Conservation (phyloP, 2,329 filamentous ascomycete genomes). For the Microdochium paspali region DNA sequence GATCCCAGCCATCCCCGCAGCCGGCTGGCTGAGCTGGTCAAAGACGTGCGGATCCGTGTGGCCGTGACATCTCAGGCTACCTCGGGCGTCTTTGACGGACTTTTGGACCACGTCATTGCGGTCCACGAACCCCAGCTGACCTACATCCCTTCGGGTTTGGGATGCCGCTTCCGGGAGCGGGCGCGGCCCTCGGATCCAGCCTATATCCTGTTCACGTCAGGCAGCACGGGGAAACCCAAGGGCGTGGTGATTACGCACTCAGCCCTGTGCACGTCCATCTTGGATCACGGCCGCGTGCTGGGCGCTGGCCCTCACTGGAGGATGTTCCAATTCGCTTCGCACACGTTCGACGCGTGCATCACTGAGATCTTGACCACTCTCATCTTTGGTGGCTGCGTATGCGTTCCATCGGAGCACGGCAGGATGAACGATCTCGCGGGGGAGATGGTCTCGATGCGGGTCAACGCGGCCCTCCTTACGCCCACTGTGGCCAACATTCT, state of each 20-base stretch:
- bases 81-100: no score
- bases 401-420: constrained; percentile 24
- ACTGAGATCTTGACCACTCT: constrained; percentile 25
- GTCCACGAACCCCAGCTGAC: no score
- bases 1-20: constrained; percentile 8
- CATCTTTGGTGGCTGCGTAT: constrained; percentile 10
- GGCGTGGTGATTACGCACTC: constrained; percentile 25
- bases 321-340: constrained; percentile 13
- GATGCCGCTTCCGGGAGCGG: no score
- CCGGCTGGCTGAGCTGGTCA: background rate
- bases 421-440: constrained; percentile 15
- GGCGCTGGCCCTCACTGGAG: constrained; percentile 2
- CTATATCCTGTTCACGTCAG: constrained; percentile 39
- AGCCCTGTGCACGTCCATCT: constrained; percentile 6
- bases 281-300: constrained; percentile 1
- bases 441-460: no score
- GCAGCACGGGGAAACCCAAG: constrained; percentile 38
- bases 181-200: background rate
- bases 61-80: background rate
- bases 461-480: no score
- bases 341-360: constrained; percentile 27
- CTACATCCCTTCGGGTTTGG: no score
- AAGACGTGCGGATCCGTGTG: background rate
- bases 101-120: no score
- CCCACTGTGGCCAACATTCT: no score